Evolutionary conservation across 305 asterid genomes (phyloP).

Genomic region (Fraxinus xanthoxyloides): DNA sequence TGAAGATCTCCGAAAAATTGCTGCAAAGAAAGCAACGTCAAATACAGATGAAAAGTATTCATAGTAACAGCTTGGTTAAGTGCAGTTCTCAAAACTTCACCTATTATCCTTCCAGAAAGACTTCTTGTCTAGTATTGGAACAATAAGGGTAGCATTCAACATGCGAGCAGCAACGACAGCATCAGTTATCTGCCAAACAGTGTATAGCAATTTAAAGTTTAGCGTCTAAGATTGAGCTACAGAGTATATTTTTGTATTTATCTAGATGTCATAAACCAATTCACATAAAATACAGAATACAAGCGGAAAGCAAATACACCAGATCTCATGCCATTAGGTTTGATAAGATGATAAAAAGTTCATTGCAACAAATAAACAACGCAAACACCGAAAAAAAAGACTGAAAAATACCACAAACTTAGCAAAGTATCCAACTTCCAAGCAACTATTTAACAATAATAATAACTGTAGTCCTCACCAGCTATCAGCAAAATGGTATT

Average conservation of each 20-base stretch:
- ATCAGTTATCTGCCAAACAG: constrained; percentile 71
- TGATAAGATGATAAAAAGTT: neutral
- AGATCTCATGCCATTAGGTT: neutral
- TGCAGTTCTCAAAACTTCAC: constrained; percentile 30
- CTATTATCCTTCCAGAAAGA: constrained; percentile 98
- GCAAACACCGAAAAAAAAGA: neutral
- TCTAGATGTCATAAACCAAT: neutral
- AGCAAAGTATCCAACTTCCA: neutral
- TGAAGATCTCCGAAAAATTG: constrained; percentile 86
- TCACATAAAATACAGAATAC: neutral
- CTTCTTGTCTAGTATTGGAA: constrained; percentile 80
- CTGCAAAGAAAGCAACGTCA: constrained; percentile 52
- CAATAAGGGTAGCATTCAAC: constrained; percentile 90
- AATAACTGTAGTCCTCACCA: neutral
- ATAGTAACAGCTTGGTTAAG: constrained; percentile 1
- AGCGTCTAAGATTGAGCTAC: constrained; percentile 19
- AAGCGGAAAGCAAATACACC: neutral
- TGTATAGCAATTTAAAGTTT: neutral
- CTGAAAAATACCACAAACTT: neutral
- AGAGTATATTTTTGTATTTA: neutral
- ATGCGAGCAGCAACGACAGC: constrained; percentile 99
- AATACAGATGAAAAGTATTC: constrained; percentile 24
- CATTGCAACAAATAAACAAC: neutral
- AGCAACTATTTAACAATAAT: neutral
- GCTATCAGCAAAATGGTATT: neutral